These are phyloP conservation scores for Cyberlindnera meyerae DNA, from an alignment of 805 yeast species.

Conservation along the genomic window DNA sequence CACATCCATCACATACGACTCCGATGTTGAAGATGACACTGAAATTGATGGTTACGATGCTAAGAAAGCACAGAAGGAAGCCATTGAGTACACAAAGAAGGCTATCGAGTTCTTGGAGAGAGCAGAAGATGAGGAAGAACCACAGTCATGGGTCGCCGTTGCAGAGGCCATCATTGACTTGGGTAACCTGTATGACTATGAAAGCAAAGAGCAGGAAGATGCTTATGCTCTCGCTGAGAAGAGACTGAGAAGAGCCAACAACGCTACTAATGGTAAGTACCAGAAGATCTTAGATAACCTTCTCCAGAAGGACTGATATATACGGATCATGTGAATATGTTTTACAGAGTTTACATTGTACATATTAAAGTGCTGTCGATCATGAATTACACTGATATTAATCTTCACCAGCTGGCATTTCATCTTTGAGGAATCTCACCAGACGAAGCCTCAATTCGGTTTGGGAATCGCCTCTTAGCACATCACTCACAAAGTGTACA, in stretches of 20 bases:
- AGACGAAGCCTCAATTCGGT: constrained; percentile 78
- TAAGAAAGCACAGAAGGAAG: constrained; percentile 43
- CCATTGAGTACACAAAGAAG: constrained; percentile 40
- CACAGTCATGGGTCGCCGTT: constrained; percentile 73
- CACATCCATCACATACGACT: constrained; percentile 55
- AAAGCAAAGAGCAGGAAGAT: constrained; percentile 60
- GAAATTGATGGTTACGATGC: constrained; percentile 24
- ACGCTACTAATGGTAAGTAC: constrained; percentile 73
- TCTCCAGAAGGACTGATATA: constrained; percentile 13
- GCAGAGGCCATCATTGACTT: constrained; percentile 83
- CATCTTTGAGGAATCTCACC: constrained; percentile 75
- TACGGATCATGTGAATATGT: too few species aligned
- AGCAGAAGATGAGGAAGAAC: constrained; percentile 68
- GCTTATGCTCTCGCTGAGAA: constrained; percentile 67
- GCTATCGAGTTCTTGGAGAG: constrained; percentile 55
- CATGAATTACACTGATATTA: too few species aligned
- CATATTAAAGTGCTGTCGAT: too few species aligned
- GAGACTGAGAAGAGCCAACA: constrained; percentile 65
- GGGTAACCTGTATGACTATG: constrained; percentile 68
- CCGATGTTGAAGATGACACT: constrained; percentile 35
- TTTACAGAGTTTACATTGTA: too few species aligned
- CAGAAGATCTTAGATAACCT: constrained; percentile 58
- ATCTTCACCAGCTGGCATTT: constrained; percentile 96
- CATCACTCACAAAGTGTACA: constrained; percentile 72
- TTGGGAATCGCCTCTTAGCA: constrained; percentile 70